Evolutionary conservation across 257 asterid species (phyloP), one percentile per base, ranked within the genome.

Genomic region (Craterostigma plantagineum): DNA sequence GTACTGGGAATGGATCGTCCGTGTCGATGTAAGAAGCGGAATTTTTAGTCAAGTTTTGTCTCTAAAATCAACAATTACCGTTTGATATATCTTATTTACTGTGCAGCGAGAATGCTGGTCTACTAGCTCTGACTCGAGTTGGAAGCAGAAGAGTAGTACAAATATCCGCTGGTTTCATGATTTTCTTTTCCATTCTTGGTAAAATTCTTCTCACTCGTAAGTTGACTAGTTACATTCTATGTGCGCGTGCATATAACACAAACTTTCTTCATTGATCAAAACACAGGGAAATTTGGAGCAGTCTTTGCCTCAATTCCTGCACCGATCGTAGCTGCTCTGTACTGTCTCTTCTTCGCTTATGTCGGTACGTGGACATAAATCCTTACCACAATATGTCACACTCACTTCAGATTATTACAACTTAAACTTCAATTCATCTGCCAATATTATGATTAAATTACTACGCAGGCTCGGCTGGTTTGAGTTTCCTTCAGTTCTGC

Each of bases 61-160:
- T 40, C 15, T 16, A 1, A 12, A 14, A 11, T 40, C 14, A 40
- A 12, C 16, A 2, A 6, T 23, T 2, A 23, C 30, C 45, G 13
- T n/a, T 3, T 40, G 5, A 7, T 11, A 5, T 16, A 40, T 16
- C 10, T 40, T 7, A 40, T 16, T 40, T 40, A 11, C 45, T n/a
- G 10, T 51, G 54, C 59, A 79, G 93, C 53, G 93, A 84, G 70
- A 84, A 79, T 57, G 92, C 93, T 50, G 93, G 96, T 60, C 76
- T 84, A 55, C 56, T 84, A 66, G 96, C 92, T 10, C 64, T 79
- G 62, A 84, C 93, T 0, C 92, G 96, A 39, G 93, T 84, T 54
- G 96, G 96, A 51, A 84, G 92, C 54, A 63, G 93, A 70, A 72
- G 96, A 66, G 96, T 84, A 33, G 93, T 84, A 16, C 96, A 84